phyloP scores from a whole-genome alignment of 352 stramenopile genomes.

The Globisporangium iwayamae region DNA sequence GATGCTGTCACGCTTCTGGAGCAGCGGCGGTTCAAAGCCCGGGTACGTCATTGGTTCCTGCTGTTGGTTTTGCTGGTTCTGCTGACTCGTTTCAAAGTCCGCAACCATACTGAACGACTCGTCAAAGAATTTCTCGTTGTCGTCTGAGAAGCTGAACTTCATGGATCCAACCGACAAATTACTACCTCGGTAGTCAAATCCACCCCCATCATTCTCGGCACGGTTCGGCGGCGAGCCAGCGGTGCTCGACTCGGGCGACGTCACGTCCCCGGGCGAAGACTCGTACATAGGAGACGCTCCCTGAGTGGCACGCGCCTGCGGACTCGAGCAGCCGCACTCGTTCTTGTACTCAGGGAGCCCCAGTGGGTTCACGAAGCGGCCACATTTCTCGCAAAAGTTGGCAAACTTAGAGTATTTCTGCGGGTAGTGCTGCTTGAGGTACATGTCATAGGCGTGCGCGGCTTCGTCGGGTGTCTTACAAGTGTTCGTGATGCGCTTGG shows the following conservation, averaged over 20 bases:
- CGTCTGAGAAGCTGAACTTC: slow-evolving; percentile 70
- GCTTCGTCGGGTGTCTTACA: slow-evolving; percentile 87
- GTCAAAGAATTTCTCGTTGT: slow-evolving; percentile 63
- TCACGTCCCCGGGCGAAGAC: slow-evolving; percentile 17
- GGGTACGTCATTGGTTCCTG: slow-evolving; percentile 19
- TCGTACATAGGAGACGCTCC: slow-evolving; percentile 20
- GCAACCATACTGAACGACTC: slow-evolving; percentile 46
- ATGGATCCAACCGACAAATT: slow-evolving; percentile 69
- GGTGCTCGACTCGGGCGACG: slow-evolving; percentile 17
- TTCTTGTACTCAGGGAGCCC: slow-evolving; percentile 68
- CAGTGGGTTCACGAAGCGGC: slow-evolving; percentile 79
- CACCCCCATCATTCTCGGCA: slow-evolving; percentile 27
- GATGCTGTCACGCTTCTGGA: slow-evolving; percentile 60
- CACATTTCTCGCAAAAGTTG: slow-evolving; percentile 84
- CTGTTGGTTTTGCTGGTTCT: slow-evolving; percentile 20
- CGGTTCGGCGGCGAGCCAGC: slow-evolving; percentile 21
- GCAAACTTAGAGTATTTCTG: slow-evolving; percentile 85
- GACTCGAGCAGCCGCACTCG: slow-evolving; percentile 57
- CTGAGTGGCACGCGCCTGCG: slow-evolving; percentile 6
- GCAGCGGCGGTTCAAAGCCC: slow-evolving; percentile 15
- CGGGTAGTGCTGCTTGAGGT: slow-evolving; percentile 77
- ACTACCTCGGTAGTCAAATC: slow-evolving; percentile 41
- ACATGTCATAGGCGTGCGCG: slow-evolving; percentile 76
- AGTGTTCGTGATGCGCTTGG: slow-evolving; percentile 86
- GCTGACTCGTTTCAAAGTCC: slow-evolving; percentile 16